These are phyloP conservation scores for Leccinellum rugosiceps DNA, from an alignment of 768 basidiomycete species.

Conservation along the genomic window DNA sequence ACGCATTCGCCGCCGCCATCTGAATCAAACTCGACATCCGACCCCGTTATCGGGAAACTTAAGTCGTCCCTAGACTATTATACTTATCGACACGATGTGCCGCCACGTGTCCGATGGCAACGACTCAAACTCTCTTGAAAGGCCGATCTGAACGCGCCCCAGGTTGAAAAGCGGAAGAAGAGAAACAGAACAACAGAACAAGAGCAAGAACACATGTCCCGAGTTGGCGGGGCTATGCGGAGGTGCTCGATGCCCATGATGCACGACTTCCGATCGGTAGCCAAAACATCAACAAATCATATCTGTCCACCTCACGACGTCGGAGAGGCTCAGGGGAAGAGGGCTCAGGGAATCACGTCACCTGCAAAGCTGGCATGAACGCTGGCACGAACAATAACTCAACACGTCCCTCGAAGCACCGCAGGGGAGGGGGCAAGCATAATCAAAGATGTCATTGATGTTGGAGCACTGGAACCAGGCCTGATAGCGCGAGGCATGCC, in stretches of 20 bases:
- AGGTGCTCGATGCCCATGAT: neutral
- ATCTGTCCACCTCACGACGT: neutral
- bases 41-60: neutral
- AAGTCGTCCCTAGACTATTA: neutral
- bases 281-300: neutral
- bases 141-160: neutral
- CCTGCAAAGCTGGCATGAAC: neutral
- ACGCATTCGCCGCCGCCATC: neutral
- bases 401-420: neutral
- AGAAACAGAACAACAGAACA: neutral
- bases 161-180: neutral
- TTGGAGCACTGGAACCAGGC: neutral
- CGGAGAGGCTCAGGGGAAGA: neutral
- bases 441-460: neutral
- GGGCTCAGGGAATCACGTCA: neutral
- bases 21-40: neutral
- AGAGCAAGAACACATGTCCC: neutral
- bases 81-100: neutral
- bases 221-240: neutral
- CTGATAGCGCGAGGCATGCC: slow-evolving; percentile 5
- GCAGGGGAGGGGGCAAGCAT: neutral
- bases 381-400: neutral
- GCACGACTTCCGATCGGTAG: neutral
- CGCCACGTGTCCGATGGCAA: neutral
- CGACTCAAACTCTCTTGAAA: neutral